Evolutionary conservation across 2,329 filamentous ascomycete species (phyloP), one percentile per base, ranked within the genome.

Genomic region (Pyrenochaeta sp.): DNA sequence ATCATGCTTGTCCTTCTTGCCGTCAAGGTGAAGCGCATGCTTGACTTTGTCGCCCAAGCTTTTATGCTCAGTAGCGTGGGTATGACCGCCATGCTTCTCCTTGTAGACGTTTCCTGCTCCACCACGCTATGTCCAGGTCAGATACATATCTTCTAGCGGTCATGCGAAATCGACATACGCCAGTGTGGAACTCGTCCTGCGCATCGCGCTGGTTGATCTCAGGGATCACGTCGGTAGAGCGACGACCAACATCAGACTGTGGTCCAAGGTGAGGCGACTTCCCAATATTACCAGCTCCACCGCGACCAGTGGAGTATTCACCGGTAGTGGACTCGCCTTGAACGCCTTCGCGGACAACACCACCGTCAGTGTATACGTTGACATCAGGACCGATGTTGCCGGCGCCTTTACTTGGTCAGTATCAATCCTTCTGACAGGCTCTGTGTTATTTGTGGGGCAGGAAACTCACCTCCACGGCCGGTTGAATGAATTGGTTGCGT

Each of bases 301-400:
- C 74, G 44, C 74, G 74, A 21, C 74, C 75, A 33, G 70, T 75
- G 36, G 75, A 78, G 71, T 76, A 80, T 15, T 78, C 75, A 18
- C 69, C 70, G 39, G 73, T 64, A 12, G 44, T 51, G 33, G 74
- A 70, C 41, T 76, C 71, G 61, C 77, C 77, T 51, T 72, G 65
- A 27, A 72, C 43, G 54, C 78, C 79, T 68, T 81, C 79, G 65
- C 79, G 79, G 35, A 79, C 69, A 54, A 82, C 80, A 60, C 70
- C 73, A 54, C 74, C 79, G 57, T 81, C 79, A 40, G 73, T 72
- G 67, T 81, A 81, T 75, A 77, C 66, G 23, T 75, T 79, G 27
- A 67, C 45, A 64, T 86, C 84, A 30, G 75, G 76, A 51, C 82
- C 80, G 56, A 86, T 86, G 70, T 87, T 87, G 58, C 83, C 84